These are phyloP conservation scores for Fonsecaea monophora DNA, from an alignment of 2,329 filamentous ascomycete genomes.

Conservation along the genomic window DNA sequence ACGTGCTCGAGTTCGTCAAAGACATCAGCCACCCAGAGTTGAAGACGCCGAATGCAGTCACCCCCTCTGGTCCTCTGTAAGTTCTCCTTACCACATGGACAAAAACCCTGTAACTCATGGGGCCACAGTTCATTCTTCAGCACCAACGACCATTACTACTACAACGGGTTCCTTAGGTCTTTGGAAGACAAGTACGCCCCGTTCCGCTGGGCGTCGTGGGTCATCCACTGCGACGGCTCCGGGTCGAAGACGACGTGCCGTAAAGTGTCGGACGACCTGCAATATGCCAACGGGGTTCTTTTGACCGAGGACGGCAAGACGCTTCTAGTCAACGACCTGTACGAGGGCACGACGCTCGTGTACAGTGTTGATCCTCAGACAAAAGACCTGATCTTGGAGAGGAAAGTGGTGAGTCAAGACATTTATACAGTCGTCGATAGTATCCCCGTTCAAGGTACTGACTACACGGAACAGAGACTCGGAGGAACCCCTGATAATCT, in stretches of 20 bases:
- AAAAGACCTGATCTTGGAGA: conserved; percentile 10
- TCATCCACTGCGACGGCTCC: conserved; percentile 9
- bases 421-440: too few species aligned
- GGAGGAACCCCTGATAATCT: conserved; percentile 11
- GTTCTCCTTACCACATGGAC: neutral
- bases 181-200: conserved; percentile 14
- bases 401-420: conserved; percentile 2
- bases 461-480: neutral
- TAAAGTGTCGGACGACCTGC: neutral
- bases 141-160: conserved; percentile 16
- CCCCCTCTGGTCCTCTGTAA: conserved; percentile 13
- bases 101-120: neutral
- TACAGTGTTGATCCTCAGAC: conserved; percentile 13
- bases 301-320: conserved; percentile 12
- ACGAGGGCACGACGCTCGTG: conserved; percentile 10
- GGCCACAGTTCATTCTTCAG: conserved; percentile 1
- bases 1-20: conserved; percentile 15
- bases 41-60: conserved; percentile 13
- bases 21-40: conserved; percentile 5
- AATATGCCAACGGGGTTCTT: conserved; percentile 11
- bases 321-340: conserved; percentile 8
- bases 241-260: conserved; percentile 10
- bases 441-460: neutral
- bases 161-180: neutral
- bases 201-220: conserved; percentile 7